Conservation (phyloP, 768 basidiomycete genomes). For the Lactifluus hygrophoroides region DNA sequence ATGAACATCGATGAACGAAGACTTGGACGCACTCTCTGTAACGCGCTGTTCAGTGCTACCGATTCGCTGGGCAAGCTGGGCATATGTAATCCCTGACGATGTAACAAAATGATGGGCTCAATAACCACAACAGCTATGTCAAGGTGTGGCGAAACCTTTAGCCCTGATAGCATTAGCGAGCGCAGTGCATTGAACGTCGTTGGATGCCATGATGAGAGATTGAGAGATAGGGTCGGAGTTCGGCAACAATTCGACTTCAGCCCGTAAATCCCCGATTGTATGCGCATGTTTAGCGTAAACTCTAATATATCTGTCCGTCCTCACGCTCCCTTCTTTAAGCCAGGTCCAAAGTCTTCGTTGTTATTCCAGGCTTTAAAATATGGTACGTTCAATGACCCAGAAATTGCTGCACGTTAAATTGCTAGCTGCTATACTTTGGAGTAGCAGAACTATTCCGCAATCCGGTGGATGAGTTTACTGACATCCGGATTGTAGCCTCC, state of each 20-base stretch:
- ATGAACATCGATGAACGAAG: background rate
- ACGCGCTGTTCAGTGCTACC: slow-evolving; percentile 40
- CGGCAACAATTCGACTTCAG: too few relatives aligned
- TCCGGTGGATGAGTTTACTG: slow-evolving; percentile 44
- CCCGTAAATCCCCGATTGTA: background rate
- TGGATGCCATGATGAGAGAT: slow-evolving; percentile 36
- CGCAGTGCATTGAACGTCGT: slow-evolving; percentile 47
- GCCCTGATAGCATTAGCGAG: slow-evolving; percentile 42
- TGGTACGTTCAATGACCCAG: slow-evolving; percentile 3
- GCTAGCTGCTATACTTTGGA: background rate
- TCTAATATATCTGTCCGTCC: background rate
- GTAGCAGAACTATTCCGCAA: background rate
- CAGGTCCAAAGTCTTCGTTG: background rate
- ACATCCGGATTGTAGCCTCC: slow-evolving; percentile 64
- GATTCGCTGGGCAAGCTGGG: slow-evolving; percentile 39
- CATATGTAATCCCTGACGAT: slow-evolving; percentile 39
- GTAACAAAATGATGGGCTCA: background rate
- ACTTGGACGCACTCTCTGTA: slow-evolving; percentile 36
- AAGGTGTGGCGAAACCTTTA: slow-evolving; percentile 33
- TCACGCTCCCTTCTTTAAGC: background rate
- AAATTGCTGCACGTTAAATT: background rate
- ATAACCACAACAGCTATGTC: background rate
- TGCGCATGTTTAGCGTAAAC: slow-evolving; percentile 11
- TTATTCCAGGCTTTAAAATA: background rate
- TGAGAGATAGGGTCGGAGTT: too few relatives aligned